Evolutionary conservation across 257 asterid species (phyloP), one percentile per base, ranked within the genome.

Genomic region (Oldenlandia corymbosa): DNA sequence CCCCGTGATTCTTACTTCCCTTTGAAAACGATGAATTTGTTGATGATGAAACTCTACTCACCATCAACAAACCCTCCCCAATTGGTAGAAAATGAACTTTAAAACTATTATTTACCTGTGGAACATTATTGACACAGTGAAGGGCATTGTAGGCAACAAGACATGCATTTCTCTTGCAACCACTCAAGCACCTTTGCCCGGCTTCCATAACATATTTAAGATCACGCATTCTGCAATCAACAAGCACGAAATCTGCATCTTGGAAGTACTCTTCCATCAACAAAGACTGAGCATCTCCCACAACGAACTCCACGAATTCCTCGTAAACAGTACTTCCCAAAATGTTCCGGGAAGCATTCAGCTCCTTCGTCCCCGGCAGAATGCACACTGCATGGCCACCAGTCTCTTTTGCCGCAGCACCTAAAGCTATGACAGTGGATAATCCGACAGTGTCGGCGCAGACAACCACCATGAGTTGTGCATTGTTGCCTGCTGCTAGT

Each of bases 401-500:
- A 2, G 76, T 72, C 46, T 72, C 68, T 24, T 45, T 30, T 4
- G 76, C 72, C 6, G 76, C 68, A 11, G 72, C 76, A 9, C 60
- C 76, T 60, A 66, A 31, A 24, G 72, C 71, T 51, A 66, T 64
- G 10, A 39, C 11, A 10, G 60, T 30, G 5, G 65, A 53, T n/a
- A n/a, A n/a, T 51, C 63, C 72, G 20, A 60, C 68, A 30, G 41
- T 5, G 53, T 50, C 68, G 1, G 60, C 60, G 14, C 68, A 67
- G 10, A 59, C 61, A 68, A 67, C 34, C 28, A 73, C 73, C 59
- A 73, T 73, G 30, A 55, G 66, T 30, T 61, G 66, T 26, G 66
- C 73, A 55, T 47, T 67, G 48, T 73, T 73, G 31, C 73, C 77
- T 18, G 70, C 77, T 31, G 76, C 67, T 17, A 72, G 73, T 7